Evolutionary conservation across 805 yeast species (phyloP), one percentile per base, ranked within the genome.

Genomic region (Priceomyces carsonii): DNA sequence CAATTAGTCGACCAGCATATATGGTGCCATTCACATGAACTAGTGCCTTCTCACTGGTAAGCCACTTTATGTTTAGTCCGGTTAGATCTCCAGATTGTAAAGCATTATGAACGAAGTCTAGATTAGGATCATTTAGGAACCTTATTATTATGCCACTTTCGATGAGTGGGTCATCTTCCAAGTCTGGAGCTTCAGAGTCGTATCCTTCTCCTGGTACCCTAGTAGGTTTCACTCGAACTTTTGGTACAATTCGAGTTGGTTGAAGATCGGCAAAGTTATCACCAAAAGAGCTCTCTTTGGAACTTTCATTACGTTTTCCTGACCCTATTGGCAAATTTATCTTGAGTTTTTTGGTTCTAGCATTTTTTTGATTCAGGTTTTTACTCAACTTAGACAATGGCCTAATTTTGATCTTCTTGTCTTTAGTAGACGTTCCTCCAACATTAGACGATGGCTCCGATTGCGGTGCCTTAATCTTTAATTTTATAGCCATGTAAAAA

Each of bases 151-250:
- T 71, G 0, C 93, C 95, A 45, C 87, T 95, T 53, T 93, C 98
- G 6, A 88, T 67, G 42, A 88, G 63, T 1, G 99, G 98, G 53
- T 93, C 97, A 41, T 89, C 96, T 55, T 93, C 99, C 17, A 87
- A 68, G 46, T 91, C 98, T 0, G 96, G 95, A 13, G 95, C 97
- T 51, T 91, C 98, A 2, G 95, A 84, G 54, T 91, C 99, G 59
- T 91, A 91, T 1, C 98, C 98, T 49, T 91, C 96, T 4, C 96
- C 96, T 0, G 95, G 93, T 3, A 82, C 71, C 48, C 95, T 69
- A 0, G 77, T 71, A 1, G 81, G 81, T 42, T 75, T 77, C 24
- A 77, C 68, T 42, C 78, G 57, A 18, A 76, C 73, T 20, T 71
- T 63, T 3, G 80, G 78, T 3, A 69, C 59, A 8, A 29, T 27